Percentiles rank a stretch among this genome's conserved stretches.
These are phyloP conservation scores for Cladophialophora carrionii DNA, from an alignment of 2,329 filamentous ascomycete genomes.

Conservation along the genomic window DNA sequence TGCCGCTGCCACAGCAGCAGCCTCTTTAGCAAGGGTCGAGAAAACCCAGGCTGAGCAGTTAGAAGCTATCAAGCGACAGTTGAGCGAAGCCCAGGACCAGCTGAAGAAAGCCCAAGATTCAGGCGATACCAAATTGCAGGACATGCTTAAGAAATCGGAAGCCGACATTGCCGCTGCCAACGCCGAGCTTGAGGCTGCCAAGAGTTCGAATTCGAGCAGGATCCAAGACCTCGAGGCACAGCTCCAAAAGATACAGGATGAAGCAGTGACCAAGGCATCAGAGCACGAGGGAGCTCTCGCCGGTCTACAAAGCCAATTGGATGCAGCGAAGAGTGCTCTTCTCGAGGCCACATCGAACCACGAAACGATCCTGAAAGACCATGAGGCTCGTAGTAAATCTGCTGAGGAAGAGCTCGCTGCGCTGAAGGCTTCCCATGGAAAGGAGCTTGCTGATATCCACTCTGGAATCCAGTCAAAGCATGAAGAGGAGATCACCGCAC, in stretches of 20 bases:
- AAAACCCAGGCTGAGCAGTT: conserved; percentile 26
- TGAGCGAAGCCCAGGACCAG: conserved; percentile 44
- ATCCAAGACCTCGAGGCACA: conserved; percentile 27
- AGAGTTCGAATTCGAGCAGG: conserved; percentile 19
- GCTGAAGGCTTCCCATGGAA: conserved; percentile 24
- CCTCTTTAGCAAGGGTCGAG: conserved; percentile 38
- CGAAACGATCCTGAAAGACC: conserved; percentile 16
- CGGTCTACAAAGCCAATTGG: conserved; percentile 21
- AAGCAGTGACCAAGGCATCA: conserved; percentile 5
- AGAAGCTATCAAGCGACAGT: conserved; percentile 36
- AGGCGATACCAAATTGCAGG: conserved; percentile 42
- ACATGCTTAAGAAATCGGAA: conserved; percentile 40
- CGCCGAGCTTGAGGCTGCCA: conserved; percentile 37
- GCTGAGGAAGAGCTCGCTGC: conserved; percentile 24
- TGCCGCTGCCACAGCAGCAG: conserved; percentile 40
- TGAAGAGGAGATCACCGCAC: conserved; percentile 7
- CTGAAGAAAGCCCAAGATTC: conserved; percentile 42
- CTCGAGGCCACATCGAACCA: conserved; percentile 17
- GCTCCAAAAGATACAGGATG: conserved; percentile 21
- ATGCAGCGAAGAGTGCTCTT: conserved; percentile 21
- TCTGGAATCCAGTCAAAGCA: conserved; percentile 19
- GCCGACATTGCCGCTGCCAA: conserved; percentile 43
- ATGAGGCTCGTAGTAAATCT: conserved; percentile 11
- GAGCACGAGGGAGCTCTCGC: conserved; percentile 20
- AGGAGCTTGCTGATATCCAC: conserved; percentile 21